These are phyloP conservation scores for Candida anglica DNA, from an alignment of 805 yeast genomes.

Conservation along the genomic window DNA sequence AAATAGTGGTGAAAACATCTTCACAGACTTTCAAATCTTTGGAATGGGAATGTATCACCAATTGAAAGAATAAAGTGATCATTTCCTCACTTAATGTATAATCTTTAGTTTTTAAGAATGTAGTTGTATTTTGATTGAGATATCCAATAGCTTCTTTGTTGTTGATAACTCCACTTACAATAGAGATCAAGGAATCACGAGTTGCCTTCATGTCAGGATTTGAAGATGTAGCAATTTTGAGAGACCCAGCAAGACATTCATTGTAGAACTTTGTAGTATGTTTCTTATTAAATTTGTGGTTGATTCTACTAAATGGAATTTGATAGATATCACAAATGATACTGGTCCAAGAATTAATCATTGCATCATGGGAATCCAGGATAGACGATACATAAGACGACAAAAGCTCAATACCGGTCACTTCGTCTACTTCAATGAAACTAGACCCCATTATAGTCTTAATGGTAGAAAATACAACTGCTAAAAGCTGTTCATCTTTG, in stretches of 20 bases:
- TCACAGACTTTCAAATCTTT: constrained; percentile 43
- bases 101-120: constrained; percentile 19
- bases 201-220: background rate
- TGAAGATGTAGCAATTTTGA: background rate
- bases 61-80: constrained; percentile 16
- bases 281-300: constrained; percentile 27
- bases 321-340: constrained; percentile 19
- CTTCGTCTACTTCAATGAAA: constrained; percentile 32
- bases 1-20: constrained; percentile 41
- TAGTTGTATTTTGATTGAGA: constrained; percentile 25
- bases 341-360: constrained; percentile 18
- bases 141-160: constrained; percentile 8
- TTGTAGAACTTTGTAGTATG: constrained; percentile 19
- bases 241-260: constrained; percentile 14
- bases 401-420: constrained; percentile 21
- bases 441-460: constrained; percentile 16
- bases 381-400: constrained; percentile 12
- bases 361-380: background rate
- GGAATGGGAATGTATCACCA: constrained; percentile 25
- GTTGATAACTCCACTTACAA: constrained; percentile 11
- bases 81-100: constrained; percentile 6
- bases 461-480: constrained; percentile 14
- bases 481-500: constrained; percentile 9
- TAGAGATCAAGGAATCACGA: background rate
- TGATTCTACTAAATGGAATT: constrained; percentile 17